Evolutionary conservation across 2,329 filamentous ascomycete species (phyloP).

Genomic region (Cytospora chrysosperma): DNA sequence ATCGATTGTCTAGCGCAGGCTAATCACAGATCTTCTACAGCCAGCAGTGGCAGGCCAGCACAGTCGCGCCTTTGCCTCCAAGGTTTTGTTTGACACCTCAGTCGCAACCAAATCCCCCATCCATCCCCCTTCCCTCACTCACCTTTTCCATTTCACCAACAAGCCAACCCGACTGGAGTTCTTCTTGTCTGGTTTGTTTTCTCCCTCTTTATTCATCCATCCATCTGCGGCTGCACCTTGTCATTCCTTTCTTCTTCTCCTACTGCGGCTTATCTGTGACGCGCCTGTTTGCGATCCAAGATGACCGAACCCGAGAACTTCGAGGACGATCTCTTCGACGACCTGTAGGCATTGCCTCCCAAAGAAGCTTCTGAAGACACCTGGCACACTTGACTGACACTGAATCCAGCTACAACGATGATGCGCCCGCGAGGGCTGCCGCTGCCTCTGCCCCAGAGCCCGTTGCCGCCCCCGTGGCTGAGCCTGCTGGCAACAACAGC

Average conservation of each 20-base stretch:
- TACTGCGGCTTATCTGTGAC: not conserved
- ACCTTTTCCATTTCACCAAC: not conserved
- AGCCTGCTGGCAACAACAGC: constrained; percentile 31
- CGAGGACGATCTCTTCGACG: constrained; percentile 88
- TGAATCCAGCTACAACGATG: constrained; percentile 59
- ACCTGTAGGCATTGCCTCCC: constrained; percentile 64
- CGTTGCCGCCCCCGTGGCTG: constrained; percentile 31
- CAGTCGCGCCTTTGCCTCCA: not conserved
- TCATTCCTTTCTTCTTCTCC: not conserved
- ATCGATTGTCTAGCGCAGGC: not conserved
- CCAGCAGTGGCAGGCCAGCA: not conserved
- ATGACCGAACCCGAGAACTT: constrained; percentile 78
- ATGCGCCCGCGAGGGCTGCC: constrained; percentile 47
- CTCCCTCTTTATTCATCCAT: constrained; percentile 3
- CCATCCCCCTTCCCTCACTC: not conserved
- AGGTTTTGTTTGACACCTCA: not conserved
- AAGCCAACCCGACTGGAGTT: not conserved
- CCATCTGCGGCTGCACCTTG: not conserved
- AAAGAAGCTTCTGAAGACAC: not conserved
- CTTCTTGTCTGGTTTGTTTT: not conserved
- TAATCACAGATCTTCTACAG: not conserved
- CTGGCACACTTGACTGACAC: constrained; percentile 25
- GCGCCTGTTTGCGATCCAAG: constrained; percentile 29
- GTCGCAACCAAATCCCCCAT: not conserved
- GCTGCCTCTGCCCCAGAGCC: constrained; percentile 25